phyloP scores from a whole-genome alignment of 169 alveolate genomes.

The Plasmodium reichenowi region DNA sequence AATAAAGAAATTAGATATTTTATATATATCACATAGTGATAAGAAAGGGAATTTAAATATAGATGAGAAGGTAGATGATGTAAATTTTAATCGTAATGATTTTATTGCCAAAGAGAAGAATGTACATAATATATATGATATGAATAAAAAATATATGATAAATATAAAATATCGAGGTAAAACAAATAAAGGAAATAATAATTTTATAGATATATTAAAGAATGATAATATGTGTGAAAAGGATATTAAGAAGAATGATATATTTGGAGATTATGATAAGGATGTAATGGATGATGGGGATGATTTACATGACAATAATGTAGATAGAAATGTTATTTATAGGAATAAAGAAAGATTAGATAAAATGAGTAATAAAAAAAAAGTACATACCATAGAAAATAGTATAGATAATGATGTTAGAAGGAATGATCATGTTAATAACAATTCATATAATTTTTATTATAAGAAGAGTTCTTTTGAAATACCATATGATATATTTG shows the following conservation, averaged over 20 bases:
- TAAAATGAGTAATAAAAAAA: not conserved
- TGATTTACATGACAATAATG: not conserved
- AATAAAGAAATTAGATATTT: conserved; percentile 13
- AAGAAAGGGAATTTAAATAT: not conserved
- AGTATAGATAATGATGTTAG: no score
- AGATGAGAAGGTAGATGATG: not conserved
- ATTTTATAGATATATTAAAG: no score
- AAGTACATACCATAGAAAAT: no score
- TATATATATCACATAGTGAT: not conserved
- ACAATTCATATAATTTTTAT: conserved; percentile 2
- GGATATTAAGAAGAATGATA: no score
- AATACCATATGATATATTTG: conserved; percentile 63
- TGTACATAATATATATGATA: no score
- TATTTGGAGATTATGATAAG: not conserved
- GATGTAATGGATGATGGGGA: not conserved
- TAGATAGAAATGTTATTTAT: not conserved
- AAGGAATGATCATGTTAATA: not conserved
- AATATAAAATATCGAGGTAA: no score
- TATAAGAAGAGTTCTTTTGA: conserved; percentile 52
- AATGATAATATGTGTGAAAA: no score
- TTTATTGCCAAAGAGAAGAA: no score
- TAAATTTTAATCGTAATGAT: not conserved
- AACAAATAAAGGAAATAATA: no score
- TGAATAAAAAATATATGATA: no score
- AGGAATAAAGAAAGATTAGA: not conserved